Conservation (phyloP, 78 protist species). For the Chrysochromulina tobinii region DNA sequence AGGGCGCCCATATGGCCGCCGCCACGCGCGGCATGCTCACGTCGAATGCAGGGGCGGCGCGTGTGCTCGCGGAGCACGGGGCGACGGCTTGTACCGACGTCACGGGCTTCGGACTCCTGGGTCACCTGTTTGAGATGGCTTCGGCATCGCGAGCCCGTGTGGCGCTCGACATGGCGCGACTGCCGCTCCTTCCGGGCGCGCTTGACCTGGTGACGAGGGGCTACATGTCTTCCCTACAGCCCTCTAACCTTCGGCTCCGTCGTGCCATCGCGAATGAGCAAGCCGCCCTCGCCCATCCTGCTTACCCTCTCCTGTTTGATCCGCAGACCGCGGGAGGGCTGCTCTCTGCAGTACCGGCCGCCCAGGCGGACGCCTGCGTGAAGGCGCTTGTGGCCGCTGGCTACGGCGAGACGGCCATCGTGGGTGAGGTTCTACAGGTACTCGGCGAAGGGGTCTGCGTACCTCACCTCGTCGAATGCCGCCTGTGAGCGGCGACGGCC, state of each 20-base stretch:
- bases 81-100: slow-evolving; percentile 47
- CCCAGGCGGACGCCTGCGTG: neutral
- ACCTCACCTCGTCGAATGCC: too few species aligned
- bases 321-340: slow-evolving; percentile 40
- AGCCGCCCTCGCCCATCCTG: neutral
- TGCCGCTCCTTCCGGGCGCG: slow-evolving; percentile 16
- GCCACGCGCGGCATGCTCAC: neutral
- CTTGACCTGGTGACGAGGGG: neutral
- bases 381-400: neutral
- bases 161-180: too few species aligned
- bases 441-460: too few species aligned
- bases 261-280: slow-evolving; percentile 15
- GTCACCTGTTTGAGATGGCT: slow-evolving; percentile 52
- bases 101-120: slow-evolving; percentile 63
- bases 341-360: neutral
- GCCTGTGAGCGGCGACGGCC: too few species aligned
- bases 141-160: neutral
- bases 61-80: neutral
- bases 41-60: slow-evolving; percentile 38
- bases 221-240: slow-evolving; percentile 19
- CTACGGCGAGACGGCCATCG: neutral
- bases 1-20: slow-evolving; percentile 10
- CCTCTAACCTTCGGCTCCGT: slow-evolving; percentile 35
- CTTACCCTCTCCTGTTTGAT: slow-evolving; percentile 31
- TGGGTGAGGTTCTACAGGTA: neutral